phyloP scores from a whole-genome alignment of 306 rosid genomes.

The Fragaria nilgerrensis region DNA sequence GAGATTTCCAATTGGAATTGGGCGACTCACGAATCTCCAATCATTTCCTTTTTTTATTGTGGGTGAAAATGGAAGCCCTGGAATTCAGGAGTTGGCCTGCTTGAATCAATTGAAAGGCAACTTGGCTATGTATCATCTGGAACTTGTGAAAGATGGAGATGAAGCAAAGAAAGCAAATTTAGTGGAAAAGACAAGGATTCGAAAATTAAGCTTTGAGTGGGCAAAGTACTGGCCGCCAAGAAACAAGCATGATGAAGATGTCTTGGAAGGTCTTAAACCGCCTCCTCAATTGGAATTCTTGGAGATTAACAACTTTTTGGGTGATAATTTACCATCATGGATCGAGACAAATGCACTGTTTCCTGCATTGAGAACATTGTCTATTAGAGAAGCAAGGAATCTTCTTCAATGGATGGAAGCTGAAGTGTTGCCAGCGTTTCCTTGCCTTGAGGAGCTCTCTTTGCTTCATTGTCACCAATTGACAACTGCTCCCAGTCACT shows the following conservation, averaged over 20 bases:
- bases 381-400: background rate
- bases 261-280: background rate
- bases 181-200: background rate
- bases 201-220: background rate
- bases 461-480: background rate
- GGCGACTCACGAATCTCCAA: too few species aligned
- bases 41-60: too few species aligned
- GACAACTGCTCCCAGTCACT: background rate
- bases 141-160: background rate
- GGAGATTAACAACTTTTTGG: background rate
- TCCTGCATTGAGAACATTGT: background rate
- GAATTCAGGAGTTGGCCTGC: background rate
- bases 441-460: background rate
- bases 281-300: background rate
- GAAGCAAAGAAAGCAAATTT: background rate
- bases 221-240: background rate
- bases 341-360: background rate
- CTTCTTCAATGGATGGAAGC: conserved; percentile 2
- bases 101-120: background rate
- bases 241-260: background rate
- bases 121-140: background rate
- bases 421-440: background rate
- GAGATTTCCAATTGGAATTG: too few species aligned
- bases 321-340: background rate
- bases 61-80: background rate